Base-by-base conservation (phyloP, 2,329 filamentous ascomycete species). In the Phaeosphaeriaceae sp. region DNA sequence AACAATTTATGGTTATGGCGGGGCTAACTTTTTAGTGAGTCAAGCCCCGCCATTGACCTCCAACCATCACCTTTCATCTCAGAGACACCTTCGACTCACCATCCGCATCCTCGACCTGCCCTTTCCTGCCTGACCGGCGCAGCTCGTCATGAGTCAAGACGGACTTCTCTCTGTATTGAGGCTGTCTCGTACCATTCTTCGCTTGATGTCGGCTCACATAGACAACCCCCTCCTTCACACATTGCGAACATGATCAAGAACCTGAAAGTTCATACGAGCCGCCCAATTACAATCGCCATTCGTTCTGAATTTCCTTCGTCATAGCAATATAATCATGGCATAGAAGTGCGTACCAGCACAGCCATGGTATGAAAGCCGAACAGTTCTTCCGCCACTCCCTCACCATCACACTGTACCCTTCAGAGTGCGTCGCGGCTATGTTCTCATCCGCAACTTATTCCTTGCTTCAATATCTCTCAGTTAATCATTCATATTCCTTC, bases 41-140 rank as follows among this genome's bases (percentile, higher is more conserved):
- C 61, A 64, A 62, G 64, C 63, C 63, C 63, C 63, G 62, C 63
- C 59, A 57, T 62, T 25, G 53, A 58, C 55, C 36, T 46, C 48
- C 45, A 57, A 63, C 42, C 44, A 64, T 60, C 42, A 58, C 65
- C 63, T 49, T 61, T 63, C 59, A 62, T n/a, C 53, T 51, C 60
- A 52, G 41, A 11, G 7, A 3, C 13, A 15, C 36, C 48, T 50
- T 41, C n/a, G 21, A 21, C 42, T 20, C 42, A 45, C 19, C 7
- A 36, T 3, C 11, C 31, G 41, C 41, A 44, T 20, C 41, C 41
- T 20, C n/a, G 3, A 44, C 31, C 31, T 36, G 31, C 31, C 31
- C 13, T 36, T 36, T 36, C 31, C 31, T 36, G 31, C 31, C 31
- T 36, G 9, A 36, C 31, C 31, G 31, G 31, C 13, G 31, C 31